A percentile compares a stretch with the other conserved stretches of the same genome.
Conservation (phyloP, 202 grass and related monocot genomes). For the Saccharum hybrid region DNA sequence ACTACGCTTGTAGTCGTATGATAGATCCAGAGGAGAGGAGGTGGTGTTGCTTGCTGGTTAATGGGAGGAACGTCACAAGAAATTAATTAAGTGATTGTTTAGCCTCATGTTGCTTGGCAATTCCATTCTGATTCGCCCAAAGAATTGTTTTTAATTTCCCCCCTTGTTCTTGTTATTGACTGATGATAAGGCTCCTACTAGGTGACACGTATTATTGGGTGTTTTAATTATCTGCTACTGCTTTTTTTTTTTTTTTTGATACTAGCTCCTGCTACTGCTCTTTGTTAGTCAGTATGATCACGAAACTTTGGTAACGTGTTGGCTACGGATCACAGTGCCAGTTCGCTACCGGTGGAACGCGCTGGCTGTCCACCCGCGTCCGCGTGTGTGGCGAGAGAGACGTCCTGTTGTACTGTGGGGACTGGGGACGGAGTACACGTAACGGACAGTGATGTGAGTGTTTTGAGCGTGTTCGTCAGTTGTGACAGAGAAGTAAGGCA, state of each 20-base stretch:
- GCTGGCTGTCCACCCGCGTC: neutral
- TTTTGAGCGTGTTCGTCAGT: neutral
- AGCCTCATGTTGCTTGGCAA: neutral
- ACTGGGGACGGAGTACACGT: neutral
- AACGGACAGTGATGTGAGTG: neutral
- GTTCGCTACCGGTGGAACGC: slow-evolving; percentile 19
- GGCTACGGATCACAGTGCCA: neutral
- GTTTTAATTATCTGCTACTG: neutral
- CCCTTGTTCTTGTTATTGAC: neutral
- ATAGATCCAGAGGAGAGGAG: neutral
- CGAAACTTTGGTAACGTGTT: neutral
- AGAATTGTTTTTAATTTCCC: neutral
- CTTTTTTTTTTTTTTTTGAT: neutral
- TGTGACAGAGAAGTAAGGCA: neutral
- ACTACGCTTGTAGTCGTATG: neutral
- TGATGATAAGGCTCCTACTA: neutral
- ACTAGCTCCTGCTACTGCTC: neutral
- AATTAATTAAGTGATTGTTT: slow-evolving; percentile 8
- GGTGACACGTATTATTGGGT: neutral
- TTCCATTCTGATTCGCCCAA: neutral
- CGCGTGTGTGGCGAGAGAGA: neutral
- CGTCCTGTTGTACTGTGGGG: neutral
- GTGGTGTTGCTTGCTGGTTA: neutral
- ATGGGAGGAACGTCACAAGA: neutral
- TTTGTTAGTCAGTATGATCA: neutral